These are phyloP conservation scores for Colletotrichum sp. DNA, from an alignment of 2,329 filamentous ascomycete species.

Conservation along the genomic window DNA sequence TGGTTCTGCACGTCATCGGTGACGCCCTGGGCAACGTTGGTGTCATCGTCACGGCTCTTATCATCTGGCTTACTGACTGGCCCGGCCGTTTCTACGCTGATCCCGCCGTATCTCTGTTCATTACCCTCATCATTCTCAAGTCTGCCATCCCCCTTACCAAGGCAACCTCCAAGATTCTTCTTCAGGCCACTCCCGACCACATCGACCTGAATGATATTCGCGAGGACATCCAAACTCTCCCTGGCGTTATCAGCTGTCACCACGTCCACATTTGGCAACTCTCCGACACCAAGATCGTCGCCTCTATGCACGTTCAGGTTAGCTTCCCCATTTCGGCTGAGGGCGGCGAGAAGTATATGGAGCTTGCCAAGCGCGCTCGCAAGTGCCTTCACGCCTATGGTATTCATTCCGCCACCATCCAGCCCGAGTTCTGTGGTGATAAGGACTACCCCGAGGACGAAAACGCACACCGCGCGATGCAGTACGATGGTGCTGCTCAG, in stretches of 20 bases:
- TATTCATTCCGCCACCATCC: slow-evolving; percentile 96
- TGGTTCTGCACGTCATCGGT: slow-evolving; percentile 78
- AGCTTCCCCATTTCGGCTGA: slow-evolving; percentile 87
- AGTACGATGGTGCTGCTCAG: slow-evolving; percentile 38
- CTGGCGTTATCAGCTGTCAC: slow-evolving; percentile 88
- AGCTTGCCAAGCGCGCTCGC: slow-evolving; percentile 80
- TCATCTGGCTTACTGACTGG: slow-evolving; percentile 91
- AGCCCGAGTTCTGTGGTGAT: slow-evolving; percentile 82
- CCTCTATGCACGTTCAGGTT: slow-evolving; percentile 92
- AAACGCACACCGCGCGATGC: slow-evolving; percentile 35
- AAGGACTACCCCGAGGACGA: slow-evolving; percentile 45
- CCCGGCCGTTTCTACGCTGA: slow-evolving; percentile 87
- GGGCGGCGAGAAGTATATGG: slow-evolving; percentile 85
- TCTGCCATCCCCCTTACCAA: slow-evolving; percentile 81
- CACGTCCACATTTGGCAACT: slow-evolving; percentile 98
- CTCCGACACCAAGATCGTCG: slow-evolving; percentile 91
- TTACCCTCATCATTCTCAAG: slow-evolving; percentile 79
- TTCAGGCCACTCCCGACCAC: slow-evolving; percentile 91
- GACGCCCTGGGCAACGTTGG: slow-evolving; percentile 88
- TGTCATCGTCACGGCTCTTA: slow-evolving; percentile 80
- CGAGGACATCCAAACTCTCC: slow-evolving; percentile 85
- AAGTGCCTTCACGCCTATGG: slow-evolving; percentile 93
- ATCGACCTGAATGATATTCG: slow-evolving; percentile 90
- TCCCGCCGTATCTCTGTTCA: slow-evolving; percentile 89
- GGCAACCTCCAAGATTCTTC: slow-evolving; percentile 83